A percentile compares a stretch with the other conserved stretches of the same genome.
phyloP scores from a whole-genome alignment of 306 rosid species.

The Medicago ruthenica region DNA sequence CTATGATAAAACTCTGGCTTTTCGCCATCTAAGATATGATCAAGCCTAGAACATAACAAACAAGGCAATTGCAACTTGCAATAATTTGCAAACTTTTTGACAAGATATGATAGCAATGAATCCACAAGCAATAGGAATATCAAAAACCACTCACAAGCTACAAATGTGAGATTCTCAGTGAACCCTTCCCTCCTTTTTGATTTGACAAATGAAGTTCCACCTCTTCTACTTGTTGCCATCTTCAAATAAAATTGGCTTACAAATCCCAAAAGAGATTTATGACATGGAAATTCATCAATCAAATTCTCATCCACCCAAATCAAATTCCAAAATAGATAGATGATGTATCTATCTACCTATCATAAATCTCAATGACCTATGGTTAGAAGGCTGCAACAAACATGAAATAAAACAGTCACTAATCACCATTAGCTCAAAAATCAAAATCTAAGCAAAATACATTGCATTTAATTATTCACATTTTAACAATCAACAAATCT shows the following conservation, averaged over 20 bases:
- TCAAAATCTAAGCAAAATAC: conserved; percentile 29
- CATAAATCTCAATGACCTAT: conserved; percentile 33
- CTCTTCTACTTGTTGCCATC: conserved; percentile 55
- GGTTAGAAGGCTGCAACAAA: conserved; percentile 31
- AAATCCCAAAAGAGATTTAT: conserved; percentile 40
- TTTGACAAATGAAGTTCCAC: conserved; percentile 54
- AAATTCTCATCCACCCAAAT: conserved; percentile 47
- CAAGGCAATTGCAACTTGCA: conserved; percentile 82
- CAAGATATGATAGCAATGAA: conserved; percentile 63
- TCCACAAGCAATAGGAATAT: conserved; percentile 71
- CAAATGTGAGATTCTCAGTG: conserved; percentile 56
- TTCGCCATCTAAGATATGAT: conserved; percentile 54
- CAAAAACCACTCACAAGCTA: conserved; percentile 93
- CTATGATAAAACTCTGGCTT: conserved; percentile 53
- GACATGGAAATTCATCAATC: conserved; percentile 35
- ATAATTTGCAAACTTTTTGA: conserved; percentile 68
- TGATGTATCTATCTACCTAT: conserved; percentile 23
- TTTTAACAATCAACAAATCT: conserved; percentile 26
- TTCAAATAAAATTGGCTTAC: conserved; percentile 46
- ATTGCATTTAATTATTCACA: conserved; percentile 36
- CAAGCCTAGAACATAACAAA: conserved; percentile 84
- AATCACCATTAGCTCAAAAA: conserved; percentile 28
- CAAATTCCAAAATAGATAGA: conserved; percentile 44
- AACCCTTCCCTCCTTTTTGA: conserved; percentile 54
- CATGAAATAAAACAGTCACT: conserved; percentile 20